These are phyloP conservation scores for Citrus trifoliata DNA, from an alignment of 345 rosid species.

Conservation along the genomic window DNA sequence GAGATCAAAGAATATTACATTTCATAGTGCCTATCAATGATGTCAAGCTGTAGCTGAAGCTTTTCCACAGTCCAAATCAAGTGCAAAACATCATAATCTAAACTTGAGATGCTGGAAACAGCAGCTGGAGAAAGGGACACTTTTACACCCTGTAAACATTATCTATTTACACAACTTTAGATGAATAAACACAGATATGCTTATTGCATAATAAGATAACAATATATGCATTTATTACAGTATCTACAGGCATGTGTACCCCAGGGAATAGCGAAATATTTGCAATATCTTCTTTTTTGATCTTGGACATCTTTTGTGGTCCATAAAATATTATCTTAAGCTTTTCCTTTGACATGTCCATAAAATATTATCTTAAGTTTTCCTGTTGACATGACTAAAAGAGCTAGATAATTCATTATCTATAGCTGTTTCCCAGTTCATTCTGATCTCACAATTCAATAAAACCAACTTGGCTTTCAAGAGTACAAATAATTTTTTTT, in stretches of 20 bases:
- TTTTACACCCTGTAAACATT: conserved; percentile 68
- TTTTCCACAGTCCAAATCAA: conserved; percentile 74
- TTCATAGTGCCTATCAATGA: conserved; percentile 66
- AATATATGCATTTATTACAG: background rate
- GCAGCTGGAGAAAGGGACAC: conserved; percentile 58
- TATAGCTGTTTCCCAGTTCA: background rate
- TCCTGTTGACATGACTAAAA: background rate
- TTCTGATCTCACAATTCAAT: conserved; percentile 1
- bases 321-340: background rate
- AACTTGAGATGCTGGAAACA: conserved; percentile 48
- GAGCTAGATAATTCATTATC: background rate
- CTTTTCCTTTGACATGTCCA: background rate
- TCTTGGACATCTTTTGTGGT: background rate
- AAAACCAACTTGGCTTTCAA: background rate
- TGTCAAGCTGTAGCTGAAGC: conserved; percentile 75
- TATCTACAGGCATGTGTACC: background rate
- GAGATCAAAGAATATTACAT: conserved; percentile 36
- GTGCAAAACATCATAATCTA: conserved; percentile 74
- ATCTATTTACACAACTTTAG: conserved; percentile 5
- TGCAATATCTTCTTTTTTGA: background rate
- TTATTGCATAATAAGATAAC: background rate
- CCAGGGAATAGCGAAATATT: background rate
- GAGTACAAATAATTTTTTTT: background rate
- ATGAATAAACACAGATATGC: background rate
- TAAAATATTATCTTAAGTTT: background rate